Evolutionary conservation across 1,284 basidiomycete genomes (phyloP), one percentile per base, ranked within the genome.

Genomic region (Pseudozyma sp.): DNA sequence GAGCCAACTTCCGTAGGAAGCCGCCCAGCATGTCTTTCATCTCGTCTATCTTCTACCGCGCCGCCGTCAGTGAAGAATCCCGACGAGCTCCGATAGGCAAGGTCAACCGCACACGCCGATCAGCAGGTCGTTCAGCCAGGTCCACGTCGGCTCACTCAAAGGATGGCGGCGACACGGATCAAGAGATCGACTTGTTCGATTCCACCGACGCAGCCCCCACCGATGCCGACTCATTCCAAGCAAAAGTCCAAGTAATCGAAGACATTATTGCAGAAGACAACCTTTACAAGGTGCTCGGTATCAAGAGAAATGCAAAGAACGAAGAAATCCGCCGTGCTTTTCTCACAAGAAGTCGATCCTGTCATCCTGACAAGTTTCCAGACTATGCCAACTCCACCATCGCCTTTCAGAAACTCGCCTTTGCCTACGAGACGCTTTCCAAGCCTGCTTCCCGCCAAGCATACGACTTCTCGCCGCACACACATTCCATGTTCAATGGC

Each of bases 291-390:
- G 89, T 94, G 34, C 88, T 94, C 7, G 92, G 90, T 9, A 84
- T 93, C 11, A 80, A 86, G 34, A 87, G 87, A 58, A 87, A 86
- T 9, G 83, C 87, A 0, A 85, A 85, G 40, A 85, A 89, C 46
- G 91, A 94, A 79, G 90, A 89, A 69, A 86, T 94, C 31, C 86
- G 93, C 40, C 87, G 92, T 40, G 92, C 91, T 19, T 94, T 94
- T 83, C 88, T 94, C 49, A 86, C 88, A 0, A 86, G 92, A 45
- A 93, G 91, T 81, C 88, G 88, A 77, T 87, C 89, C 10, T 94
- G 92, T 76, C 93, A 94, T 80, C 93, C 92, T 84, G 92, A 94
- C 83, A 94, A 94, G 87, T 93, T 92, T 69, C 92, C 91, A 8
- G 87, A 89, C 73, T 90, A 91, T 79, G 89, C 90, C 52, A 76